These are phyloP conservation scores for Besnoitia besnoiti DNA, from an alignment of 169 alveolate genomes.

Conservation along the genomic window DNA sequence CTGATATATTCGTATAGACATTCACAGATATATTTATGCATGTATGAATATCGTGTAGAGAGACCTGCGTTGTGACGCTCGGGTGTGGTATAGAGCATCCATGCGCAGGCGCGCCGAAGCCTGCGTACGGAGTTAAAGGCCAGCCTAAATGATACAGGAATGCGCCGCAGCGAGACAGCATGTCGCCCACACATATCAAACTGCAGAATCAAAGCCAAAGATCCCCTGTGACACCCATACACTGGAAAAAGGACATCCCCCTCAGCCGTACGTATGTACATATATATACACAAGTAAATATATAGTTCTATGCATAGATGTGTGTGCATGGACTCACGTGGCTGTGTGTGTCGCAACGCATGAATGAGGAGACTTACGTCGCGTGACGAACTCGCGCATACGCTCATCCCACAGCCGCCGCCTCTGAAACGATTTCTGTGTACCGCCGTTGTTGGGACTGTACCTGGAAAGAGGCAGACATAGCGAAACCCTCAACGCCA, in stretches of 20 bases:
- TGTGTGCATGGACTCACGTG: not conserved
- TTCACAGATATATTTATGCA: too few relatives aligned
- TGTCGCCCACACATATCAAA: not conserved
- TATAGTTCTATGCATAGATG: not conserved
- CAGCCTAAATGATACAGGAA: too few relatives aligned
- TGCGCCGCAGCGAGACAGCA: not conserved
- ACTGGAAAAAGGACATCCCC: not conserved
- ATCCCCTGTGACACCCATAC: not conserved
- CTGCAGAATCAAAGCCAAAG: not conserved
- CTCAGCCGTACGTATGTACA: not conserved
- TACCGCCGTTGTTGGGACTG: slow-evolving; percentile 54
- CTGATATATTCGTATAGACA: too few relatives aligned
- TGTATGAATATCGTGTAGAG: too few relatives aligned
- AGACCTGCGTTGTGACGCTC: too few relatives aligned
- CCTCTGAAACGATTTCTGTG: slow-evolving; percentile 31
- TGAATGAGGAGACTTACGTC: not conserved
- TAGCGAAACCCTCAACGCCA: not conserved
- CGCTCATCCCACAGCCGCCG: slow-evolving; percentile 54
- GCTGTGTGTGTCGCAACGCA: too few relatives aligned
- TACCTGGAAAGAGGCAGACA: not conserved
- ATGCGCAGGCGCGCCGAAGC: too few relatives aligned
- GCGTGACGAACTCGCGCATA: slow-evolving; percentile 22
- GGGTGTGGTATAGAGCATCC: too few relatives aligned
- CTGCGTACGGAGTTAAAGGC: too few relatives aligned
- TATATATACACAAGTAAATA: not conserved